Base-by-base conservation (phyloP, 225 moss, liverwort and hornwort genomes). In the Ulota crispa region DNA sequence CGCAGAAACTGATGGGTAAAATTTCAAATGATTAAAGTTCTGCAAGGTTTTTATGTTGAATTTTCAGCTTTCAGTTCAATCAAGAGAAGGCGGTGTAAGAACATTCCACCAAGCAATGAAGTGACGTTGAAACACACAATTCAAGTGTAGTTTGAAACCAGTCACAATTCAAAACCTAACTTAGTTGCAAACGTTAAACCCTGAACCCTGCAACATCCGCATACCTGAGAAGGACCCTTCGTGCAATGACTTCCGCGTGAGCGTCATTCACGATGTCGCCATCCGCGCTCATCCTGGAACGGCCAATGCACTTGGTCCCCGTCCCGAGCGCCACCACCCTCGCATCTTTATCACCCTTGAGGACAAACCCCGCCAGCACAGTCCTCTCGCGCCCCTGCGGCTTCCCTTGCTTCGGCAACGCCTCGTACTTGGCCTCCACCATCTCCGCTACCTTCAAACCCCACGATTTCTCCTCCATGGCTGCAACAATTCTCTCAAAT, bases 261-360 rank as follows among this genome's bases (percentile, higher is more conserved):
- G 96, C 89, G 60, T 99, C 99, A 47, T 96, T 93, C 68, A 99
- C 93, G 43, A 93, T 60, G 72, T 92, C 99, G 45, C 99, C 99
- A 31, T 87, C 80, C 11, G 86, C 78, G 53, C 96, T 96, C 94
- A 99, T 92, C 52, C 88, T 89, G 5, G 90, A 86, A 23, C 90
- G 81, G 2, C 96, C 96, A 45, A 99, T 84, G 89, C 99, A 99
- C 88, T 99, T 99, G 18, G 99, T 99, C 21, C 99, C 99, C 61
- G 94, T 94, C 36, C 94, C 95, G 57, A 99, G 68, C 26, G 94
- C 88, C 75, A 93, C 88, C 81, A 99, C 94, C 11, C 85, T 85
- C 63, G 79, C 68, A 21, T 78, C 59, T 3, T 34, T 70, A 36
- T 64, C 79, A 4, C 81, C 72, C 72, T 82, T 81, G 56, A 96